Conservation (phyloP, 495 filamentous ascomycete genomes). For the Jackrogersella minutella region DNA sequence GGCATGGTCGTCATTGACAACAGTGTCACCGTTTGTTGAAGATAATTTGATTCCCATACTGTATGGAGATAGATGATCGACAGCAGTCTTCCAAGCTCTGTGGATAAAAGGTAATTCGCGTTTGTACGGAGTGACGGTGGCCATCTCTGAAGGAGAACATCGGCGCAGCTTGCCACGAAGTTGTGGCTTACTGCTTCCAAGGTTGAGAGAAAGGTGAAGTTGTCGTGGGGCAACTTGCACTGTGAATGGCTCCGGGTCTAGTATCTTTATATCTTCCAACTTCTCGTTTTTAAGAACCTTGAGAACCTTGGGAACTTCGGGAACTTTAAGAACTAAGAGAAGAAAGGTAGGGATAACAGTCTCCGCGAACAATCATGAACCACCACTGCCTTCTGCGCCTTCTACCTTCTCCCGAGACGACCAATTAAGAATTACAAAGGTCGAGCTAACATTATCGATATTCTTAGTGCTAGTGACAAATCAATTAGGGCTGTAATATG, state of each 20-base stretch:
- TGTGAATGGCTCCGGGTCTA: not conserved
- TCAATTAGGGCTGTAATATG: constrained; percentile 2
- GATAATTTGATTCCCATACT: constrained; percentile 55
- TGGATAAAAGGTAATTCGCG: constrained; percentile 46
- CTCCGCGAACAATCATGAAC: constrained; percentile 12
- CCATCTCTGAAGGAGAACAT: constrained; percentile 48
- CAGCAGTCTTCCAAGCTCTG: constrained; percentile 46
- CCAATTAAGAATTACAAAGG: constrained; percentile 35
- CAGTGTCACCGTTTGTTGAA: constrained; percentile 46
- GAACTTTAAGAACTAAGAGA: not conserved
- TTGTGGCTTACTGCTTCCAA: constrained; percentile 29
- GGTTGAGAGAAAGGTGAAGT: no score
- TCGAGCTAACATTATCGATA: constrained; percentile 22
- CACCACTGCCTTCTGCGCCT: no score
- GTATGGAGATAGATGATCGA: constrained; percentile 42
- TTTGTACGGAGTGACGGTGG: constrained; percentile 45
- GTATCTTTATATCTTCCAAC: no score
- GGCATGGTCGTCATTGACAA: constrained; percentile 40
- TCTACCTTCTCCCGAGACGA: constrained; percentile 32
- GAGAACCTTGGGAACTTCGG: no score
- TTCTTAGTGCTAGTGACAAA: not conserved
- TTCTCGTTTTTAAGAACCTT: constrained; percentile 6
- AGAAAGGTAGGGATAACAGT: constrained; percentile 1
- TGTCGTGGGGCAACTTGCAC: not conserved
- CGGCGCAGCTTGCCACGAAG: constrained; percentile 43